These are phyloP conservation scores for Trypanosoma vivax DNA, from an alignment of 208 protist species.

Conservation along the genomic window DNA sequence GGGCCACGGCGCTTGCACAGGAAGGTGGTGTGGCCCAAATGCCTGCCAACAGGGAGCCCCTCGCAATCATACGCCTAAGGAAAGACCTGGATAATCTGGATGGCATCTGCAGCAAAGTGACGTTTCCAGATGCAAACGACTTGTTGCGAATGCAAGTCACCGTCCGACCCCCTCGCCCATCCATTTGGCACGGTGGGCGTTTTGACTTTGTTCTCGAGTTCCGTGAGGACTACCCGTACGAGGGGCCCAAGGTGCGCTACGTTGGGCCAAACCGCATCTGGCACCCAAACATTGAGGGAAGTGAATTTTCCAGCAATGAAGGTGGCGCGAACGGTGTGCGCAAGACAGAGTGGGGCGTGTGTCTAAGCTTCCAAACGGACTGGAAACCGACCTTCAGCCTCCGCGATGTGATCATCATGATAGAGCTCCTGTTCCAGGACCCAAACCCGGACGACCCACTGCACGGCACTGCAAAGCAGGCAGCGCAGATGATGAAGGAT, in stretches of 20 bases:
- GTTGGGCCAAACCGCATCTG: conserved; percentile 63
- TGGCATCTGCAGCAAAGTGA: conserved; percentile 38
- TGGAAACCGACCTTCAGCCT: conserved; percentile 72
- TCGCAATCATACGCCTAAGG: conserved; percentile 47
- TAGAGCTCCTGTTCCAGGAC: conserved; percentile 73
- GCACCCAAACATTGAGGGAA: conserved; percentile 88
- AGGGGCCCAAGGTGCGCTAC: conserved; percentile 76
- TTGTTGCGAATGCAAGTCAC: conserved; percentile 45
- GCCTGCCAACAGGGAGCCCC: conserved; percentile 12
- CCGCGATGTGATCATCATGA: conserved; percentile 61
- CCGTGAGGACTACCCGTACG: conserved; percentile 67
- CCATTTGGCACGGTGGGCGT: conserved; percentile 58
- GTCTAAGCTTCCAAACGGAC: conserved; percentile 74
- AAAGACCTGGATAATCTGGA: conserved; percentile 56
- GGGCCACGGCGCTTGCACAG: background rate
- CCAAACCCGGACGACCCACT: conserved; percentile 82
- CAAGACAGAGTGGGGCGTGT: conserved; percentile 60
- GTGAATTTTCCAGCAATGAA: conserved; percentile 26
- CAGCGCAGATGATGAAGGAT: conserved; percentile 59
- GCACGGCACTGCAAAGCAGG: conserved; percentile 50
- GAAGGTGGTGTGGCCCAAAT: background rate
- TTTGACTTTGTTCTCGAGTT: conserved; percentile 74
- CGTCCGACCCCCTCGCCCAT: conserved; percentile 21
- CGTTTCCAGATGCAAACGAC: conserved; percentile 34
- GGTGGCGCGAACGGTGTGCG: background rate